Evolutionary conservation across 2,329 filamentous ascomycete species (phyloP), one percentile per base, ranked within the genome.

Genomic region (Phaeomoniella chlamydospora): DNA sequence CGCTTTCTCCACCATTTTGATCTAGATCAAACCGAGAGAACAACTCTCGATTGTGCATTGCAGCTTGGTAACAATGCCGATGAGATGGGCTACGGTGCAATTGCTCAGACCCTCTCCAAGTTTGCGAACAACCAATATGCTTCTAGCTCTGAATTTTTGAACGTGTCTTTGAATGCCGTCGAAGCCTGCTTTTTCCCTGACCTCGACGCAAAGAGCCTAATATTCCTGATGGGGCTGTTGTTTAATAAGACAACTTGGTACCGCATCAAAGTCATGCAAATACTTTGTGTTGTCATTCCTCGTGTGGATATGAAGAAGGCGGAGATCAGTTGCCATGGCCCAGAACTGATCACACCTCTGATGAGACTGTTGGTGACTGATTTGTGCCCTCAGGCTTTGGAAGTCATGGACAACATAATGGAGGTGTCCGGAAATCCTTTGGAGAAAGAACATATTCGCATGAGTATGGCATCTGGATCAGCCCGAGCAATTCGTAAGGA

Each of bases 391-490:
- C 81, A 94, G 50, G 90, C 90, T 9, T 64, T 98, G 6, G 77
- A 85, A 44, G 88, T 98, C 1, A 65, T 98, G 39, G 90, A 98
- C 55, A 83, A 88, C 44, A 90, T 96, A 47, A 93, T 94, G 72
- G 84, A 82, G 17, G 88, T 96, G 65, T 86, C 86, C 1, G 82
- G 84, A 3, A 86, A 82, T 18, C 81, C 88, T 1, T 85, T 94
- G 70, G 90, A 96, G 56, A 85, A 83, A 48, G 85, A 94, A 48
- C 86, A 96, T 51, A 64, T 98, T 39, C 77, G 90, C 29, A 98
- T 98, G 92, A 96, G 88, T 57, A 94, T 98, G 85, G 87, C 86
- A 4, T 80, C 83, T 10, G 78, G 82, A 1, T 85, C 86, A 2
- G 90, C 86, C 0, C 80, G 82, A 47, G 76, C 80, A 0, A 80